phyloP scores from a whole-genome alignment of 202 grass and related monocot genomes.

The Sporobolus alterniflorus region DNA sequence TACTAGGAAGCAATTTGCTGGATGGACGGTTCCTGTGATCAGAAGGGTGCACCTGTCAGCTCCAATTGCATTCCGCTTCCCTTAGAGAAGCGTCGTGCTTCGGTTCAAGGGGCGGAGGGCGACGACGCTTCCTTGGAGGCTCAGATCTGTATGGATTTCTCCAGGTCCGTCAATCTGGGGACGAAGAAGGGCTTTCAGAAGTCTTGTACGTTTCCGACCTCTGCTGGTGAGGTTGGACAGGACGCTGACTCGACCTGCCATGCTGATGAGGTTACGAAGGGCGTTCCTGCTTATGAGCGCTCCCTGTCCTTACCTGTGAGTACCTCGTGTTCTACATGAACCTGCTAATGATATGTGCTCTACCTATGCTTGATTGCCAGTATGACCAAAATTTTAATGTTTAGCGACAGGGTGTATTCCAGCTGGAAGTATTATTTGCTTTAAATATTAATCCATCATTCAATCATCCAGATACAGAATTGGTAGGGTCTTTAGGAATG shows the following conservation, averaged over 20 bases:
- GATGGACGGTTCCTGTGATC: constrained; percentile 37
- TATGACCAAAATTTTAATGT: neutral
- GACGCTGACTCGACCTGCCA: neutral
- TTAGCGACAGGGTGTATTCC: neutral
- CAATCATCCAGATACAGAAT: neutral
- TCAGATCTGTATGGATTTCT: neutral
- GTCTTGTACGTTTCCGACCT: constrained; percentile 52
- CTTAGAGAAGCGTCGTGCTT: neutral
- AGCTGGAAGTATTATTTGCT: neutral
- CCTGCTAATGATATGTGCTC: neutral
- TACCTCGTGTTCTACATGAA: constrained; percentile 5
- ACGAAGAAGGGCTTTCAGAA: constrained; percentile 51
- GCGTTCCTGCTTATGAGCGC: constrained; percentile 45
- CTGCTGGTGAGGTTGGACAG: neutral
- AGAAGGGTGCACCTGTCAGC: no score
- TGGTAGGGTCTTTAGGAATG: neutral
- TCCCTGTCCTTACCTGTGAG: constrained; percentile 69
- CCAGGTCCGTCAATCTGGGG: neutral
- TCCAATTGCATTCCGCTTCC: no score
- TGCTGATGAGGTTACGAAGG: neutral
- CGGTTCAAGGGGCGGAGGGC: neutral
- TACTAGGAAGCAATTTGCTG: neutral
- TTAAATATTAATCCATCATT: neutral
- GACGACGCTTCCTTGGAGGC: neutral
- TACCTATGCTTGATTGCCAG: neutral